Conservation (phyloP, 192 early-diverging fungal genomes). For the Backusella macrospora region DNA sequence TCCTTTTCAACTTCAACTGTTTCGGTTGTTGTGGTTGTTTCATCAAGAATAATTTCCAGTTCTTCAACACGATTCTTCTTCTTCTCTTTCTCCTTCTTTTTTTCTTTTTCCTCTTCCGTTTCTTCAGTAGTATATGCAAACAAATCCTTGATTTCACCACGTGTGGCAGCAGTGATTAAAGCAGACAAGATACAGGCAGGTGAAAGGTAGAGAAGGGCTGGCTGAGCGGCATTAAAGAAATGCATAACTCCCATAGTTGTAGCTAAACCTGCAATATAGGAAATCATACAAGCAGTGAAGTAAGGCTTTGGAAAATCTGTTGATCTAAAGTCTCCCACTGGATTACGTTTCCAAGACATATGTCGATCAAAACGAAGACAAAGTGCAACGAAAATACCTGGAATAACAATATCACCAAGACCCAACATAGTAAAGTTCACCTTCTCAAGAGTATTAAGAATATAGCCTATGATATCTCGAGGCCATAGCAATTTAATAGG, state of each 20-base stretch:
- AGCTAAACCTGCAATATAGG: conserved; percentile 81
- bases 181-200: conserved; percentile 94
- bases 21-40: neutral
- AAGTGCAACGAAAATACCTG: conserved; percentile 89
- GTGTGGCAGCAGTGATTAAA: conserved; percentile 60
- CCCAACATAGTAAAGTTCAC: conserved; percentile 89
- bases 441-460: conserved; percentile 46
- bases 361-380: conserved; percentile 89
- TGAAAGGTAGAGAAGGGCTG: conserved; percentile 94
- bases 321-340: conserved; percentile 53
- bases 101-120: conserved; percentile 50
- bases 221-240: conserved; percentile 93
- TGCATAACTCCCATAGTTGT: conserved; percentile 96
- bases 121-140: conserved; percentile 70
- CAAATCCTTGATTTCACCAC: conserved; percentile 70
- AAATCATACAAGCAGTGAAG: conserved; percentile 79
- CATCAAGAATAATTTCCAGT: neutral
- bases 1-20: conserved; percentile 19
- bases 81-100: conserved; percentile 50
- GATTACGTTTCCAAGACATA: conserved; percentile 62
- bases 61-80: conserved; percentile 27
- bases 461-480: conserved; percentile 61
- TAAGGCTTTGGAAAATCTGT: conserved; percentile 83
- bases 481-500: conserved; percentile 96
- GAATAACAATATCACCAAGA: conserved; percentile 96